Evolutionary conservation across 352 stramenopile genomes (phyloP), one percentile per base, ranked within the genome.

Genomic region (Pythium brassicae): DNA sequence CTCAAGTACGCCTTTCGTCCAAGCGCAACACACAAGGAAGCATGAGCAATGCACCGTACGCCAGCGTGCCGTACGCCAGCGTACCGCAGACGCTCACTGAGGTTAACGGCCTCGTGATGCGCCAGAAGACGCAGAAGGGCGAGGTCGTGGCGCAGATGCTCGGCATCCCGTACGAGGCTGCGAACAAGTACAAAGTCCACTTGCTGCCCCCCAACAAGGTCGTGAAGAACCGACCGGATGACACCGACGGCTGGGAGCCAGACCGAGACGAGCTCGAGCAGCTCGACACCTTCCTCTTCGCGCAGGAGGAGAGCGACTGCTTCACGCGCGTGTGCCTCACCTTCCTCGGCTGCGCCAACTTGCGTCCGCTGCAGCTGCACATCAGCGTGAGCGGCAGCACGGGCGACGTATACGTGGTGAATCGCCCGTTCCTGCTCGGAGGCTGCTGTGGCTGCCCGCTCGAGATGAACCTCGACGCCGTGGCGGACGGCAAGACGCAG

Each of bases 161-260:
- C 35, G 75, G 68, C 11, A 23, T 87, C 42, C 74, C 78, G 2
- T 86, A 72, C 40, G 76, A 89, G 52, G 43, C 64, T n/a, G 57
- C 50, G 37, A 89, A 89, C 74, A 76, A 80, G 61, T 89, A 87
- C 67, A 68, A 67, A 17, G 53, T 87, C 37, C 61, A 70, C 26
- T 23, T 63, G 20, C 62, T 89, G 25, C 74, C 71, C 46, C 26
- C 59, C 4, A 67, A 63, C 64, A 87, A 85, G 46, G 68, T 70
- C 12, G 71, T 80, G 52, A 86, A 84, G 65, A 83, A 68, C 37
- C 22, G 70, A 4, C 73, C 73, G 2, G 34, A 71, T 26, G 76
- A 84, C 53, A 32, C 62, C 0, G 57, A 77, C 23, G 73, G 76
- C 12, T 86, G 73, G 76, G 73, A 76, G 42, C 72, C 72, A 0